These are phyloP conservation scores for Raphidocelis subcapitata DNA, from an alignment of 139 green algal genomes.

Conservation along the genomic window DNA sequence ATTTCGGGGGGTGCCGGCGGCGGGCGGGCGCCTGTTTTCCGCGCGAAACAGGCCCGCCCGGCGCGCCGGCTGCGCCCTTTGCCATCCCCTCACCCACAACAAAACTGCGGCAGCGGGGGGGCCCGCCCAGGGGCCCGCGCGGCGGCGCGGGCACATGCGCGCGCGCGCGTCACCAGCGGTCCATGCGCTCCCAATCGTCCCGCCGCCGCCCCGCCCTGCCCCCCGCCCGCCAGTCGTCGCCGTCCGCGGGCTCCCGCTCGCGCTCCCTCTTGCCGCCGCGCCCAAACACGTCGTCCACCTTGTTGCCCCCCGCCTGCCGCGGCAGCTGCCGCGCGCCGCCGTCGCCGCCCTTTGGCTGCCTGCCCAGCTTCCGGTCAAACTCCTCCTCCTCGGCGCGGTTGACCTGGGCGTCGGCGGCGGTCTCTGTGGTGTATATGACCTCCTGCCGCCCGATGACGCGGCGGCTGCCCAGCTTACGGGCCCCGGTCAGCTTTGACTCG, in stretches of 20 bases:
- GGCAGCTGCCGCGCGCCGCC: neutral
- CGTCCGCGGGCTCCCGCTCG: neutral
- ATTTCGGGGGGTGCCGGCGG: no score
- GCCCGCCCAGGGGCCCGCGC: no score
- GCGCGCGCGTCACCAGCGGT: no score
- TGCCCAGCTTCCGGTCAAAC: constrained; percentile 23
- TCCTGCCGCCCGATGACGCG: constrained; percentile 28
- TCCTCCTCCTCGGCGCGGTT: constrained; percentile 18
- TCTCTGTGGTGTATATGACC: constrained; percentile 36
- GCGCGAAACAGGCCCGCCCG: no score
- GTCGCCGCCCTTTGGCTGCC: neutral
- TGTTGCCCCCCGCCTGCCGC: neutral
- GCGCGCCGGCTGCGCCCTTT: no score
- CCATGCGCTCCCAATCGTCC: constrained; percentile 11
- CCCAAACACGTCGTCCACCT: constrained; percentile 26
- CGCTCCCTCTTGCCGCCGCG: neutral
- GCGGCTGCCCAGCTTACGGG: constrained; percentile 17
- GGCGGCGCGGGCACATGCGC: no score
- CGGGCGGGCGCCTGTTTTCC: no score
- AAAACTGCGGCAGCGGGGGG: no score
- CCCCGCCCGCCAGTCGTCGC: no score
- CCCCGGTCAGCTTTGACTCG: constrained; percentile 17
- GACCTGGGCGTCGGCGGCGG: constrained; percentile 18
- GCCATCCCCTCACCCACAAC: no score
- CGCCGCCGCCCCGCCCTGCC: neutral